These are phyloP conservation scores for Tulasnella sp. DNA, from an alignment of 768 basidiomycete species.

Conservation along the genomic window DNA sequence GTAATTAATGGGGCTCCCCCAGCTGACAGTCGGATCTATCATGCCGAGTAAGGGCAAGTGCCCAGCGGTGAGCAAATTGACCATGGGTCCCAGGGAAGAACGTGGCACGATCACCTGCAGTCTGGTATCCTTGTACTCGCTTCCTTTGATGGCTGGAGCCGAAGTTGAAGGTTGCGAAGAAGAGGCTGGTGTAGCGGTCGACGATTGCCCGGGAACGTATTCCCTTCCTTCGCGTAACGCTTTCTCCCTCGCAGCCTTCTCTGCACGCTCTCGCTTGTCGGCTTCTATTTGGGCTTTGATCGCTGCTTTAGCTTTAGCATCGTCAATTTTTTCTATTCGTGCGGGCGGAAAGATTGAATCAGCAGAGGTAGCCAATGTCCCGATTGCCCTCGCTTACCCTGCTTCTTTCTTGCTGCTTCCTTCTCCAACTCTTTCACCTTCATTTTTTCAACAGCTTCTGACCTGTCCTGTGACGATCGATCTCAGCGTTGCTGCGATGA, in stretches of 20 bases:
- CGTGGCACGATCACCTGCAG: conserved; percentile 47
- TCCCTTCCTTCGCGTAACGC: conserved; percentile 74
- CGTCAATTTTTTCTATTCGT: conserved; percentile 77
- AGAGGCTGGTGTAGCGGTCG: conserved; percentile 40
- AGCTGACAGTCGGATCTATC: conserved; percentile 71
- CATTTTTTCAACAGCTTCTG: conserved; percentile 68
- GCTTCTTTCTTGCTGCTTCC: conserved; percentile 75
- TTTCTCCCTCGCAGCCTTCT: conserved; percentile 85
- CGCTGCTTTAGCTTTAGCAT: conserved; percentile 78
- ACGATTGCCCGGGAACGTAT: conserved; percentile 33
- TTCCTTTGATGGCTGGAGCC: conserved; percentile 45
- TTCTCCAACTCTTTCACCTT: conserved; percentile 74
- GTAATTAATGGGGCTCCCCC: conserved; percentile 80
- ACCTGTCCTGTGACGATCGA: conserved; percentile 53
- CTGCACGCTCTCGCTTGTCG: conserved; percentile 85
- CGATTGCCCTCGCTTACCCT: conserved; percentile 50
- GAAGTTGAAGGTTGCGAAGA: conserved; percentile 44
- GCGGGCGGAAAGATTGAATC: neutral
- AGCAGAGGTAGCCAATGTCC: neutral
- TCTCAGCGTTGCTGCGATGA: neutral
- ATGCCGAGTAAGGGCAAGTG: conserved; percentile 8
- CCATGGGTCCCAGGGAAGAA: neutral
- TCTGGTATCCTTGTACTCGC: conserved; percentile 81
- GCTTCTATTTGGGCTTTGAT: conserved; percentile 93
- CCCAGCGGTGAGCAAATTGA: neutral